phyloP scores from a whole-genome alignment of 179 eudicot genomes.

The Corrigiola litoralis region DNA sequence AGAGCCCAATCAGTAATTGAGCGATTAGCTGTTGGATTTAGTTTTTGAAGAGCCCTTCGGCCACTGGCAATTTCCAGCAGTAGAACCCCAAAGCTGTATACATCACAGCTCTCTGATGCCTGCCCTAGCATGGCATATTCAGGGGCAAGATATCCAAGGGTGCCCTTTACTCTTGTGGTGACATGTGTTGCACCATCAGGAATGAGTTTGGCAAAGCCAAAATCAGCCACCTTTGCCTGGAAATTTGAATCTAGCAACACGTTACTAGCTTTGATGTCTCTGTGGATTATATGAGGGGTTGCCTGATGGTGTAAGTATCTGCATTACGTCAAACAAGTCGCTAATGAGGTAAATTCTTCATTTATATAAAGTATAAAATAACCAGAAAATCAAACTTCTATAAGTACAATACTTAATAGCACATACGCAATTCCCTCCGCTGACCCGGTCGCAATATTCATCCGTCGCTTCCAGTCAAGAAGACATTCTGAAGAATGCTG shows the following conservation, averaged over 20 bases:
- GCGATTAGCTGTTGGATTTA: constrained; percentile 32
- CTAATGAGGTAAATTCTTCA: background rate
- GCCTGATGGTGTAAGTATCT: constrained; percentile 86
- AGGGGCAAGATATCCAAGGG: constrained; percentile 86
- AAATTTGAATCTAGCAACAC: constrained; percentile 78
- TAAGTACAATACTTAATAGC: background rate
- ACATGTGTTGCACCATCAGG: constrained; percentile 84
- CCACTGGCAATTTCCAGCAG: constrained; percentile 81
- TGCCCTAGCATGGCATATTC: constrained; percentile 85
- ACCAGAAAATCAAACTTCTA: background rate
- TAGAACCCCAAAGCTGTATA: constrained; percentile 86
- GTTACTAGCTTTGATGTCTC: constrained; percentile 92
- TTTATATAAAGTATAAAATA: background rate
- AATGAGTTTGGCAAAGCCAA: constrained; percentile 77
- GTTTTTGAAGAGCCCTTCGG: constrained; percentile 63
- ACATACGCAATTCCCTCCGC: constrained; percentile 78
- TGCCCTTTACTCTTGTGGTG: constrained; percentile 67
- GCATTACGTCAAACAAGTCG: constrained; percentile 16
- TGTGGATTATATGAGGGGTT: constrained; percentile 85
- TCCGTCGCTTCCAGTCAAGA: constrained; percentile 82
- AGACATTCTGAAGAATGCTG: constrained; percentile 79
- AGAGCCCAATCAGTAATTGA: constrained; percentile 75
- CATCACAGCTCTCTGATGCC: constrained; percentile 85
- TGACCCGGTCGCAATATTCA: constrained; percentile 81
- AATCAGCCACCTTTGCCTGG: constrained; percentile 91